These are phyloP conservation scores for Penicillium coprophilum DNA, from an alignment of 495 filamentous ascomycete genomes.

Conservation along the genomic window DNA sequence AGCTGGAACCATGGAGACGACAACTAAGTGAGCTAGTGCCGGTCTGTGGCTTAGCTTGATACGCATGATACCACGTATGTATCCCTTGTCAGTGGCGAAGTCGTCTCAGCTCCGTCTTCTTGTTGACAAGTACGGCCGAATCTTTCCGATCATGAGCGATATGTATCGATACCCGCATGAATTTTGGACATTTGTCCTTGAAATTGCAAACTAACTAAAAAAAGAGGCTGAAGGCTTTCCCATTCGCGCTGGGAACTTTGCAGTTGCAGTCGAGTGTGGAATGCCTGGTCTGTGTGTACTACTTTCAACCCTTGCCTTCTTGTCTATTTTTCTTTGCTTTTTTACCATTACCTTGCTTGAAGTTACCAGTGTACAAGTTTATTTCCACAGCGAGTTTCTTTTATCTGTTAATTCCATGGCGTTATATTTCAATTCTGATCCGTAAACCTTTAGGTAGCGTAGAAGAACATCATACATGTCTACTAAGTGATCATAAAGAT, in stretches of 20 bases:
- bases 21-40: conserved; percentile 10
- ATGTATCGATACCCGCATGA: conserved; percentile 31
- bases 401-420: conserved; percentile 1
- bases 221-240: conserved; percentile 5
- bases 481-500: neutral
- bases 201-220: conserved; percentile 12
- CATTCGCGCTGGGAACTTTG: neutral
- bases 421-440: neutral
- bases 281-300: conserved; percentile 22
- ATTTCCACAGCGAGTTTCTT: conserved; percentile 10
- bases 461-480: neutral
- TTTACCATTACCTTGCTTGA: conserved; percentile 10
- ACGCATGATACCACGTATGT: neutral
- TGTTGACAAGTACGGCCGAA: conserved; percentile 23
- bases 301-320: conserved; percentile 16
- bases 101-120: conserved; percentile 27
- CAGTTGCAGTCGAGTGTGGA: neutral
- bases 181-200: conserved; percentile 6
- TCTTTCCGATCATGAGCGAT: conserved; percentile 24
- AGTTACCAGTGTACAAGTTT: conserved; percentile 10
- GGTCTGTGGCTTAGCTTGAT: neutral
- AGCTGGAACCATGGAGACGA: conserved; percentile 28
- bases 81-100: conserved; percentile 4
- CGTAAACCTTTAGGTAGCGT: neutral
- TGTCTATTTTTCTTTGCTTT: conserved; percentile 16